These are phyloP conservation scores for Colletotrichum lentis DNA, from an alignment of 2,329 filamentous ascomycete species.

Conservation along the genomic window DNA sequence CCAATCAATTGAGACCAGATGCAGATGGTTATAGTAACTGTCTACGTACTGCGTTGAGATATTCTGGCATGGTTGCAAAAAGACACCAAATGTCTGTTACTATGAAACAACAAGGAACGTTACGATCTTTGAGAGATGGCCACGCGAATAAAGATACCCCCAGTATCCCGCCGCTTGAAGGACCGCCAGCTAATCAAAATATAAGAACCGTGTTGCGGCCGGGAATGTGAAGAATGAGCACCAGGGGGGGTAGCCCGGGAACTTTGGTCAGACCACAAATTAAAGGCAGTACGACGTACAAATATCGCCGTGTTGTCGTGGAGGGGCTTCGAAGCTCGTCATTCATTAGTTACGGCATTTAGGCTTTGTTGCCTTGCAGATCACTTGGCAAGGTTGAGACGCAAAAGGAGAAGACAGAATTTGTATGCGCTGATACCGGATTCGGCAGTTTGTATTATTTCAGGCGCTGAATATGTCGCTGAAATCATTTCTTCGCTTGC, in stretches of 20 bases:
- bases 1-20: too few relatives aligned
- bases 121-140: neutral
- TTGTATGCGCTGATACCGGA: conserved; percentile 1
- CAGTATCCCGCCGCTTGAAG: neutral
- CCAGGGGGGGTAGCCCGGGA: too few relatives aligned
- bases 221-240: too few relatives aligned
- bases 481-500: conserved; percentile 34
- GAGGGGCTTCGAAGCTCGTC: too few relatives aligned
- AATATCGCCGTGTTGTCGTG: too few relatives aligned
- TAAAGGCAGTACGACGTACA: too few relatives aligned
- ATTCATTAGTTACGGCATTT: neutral
- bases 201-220: neutral
- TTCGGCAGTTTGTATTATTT: conserved; percentile 7
- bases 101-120: neutral
- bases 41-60: neutral
- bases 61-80: neutral
- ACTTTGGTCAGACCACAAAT: too few relatives aligned
- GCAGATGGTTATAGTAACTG: neutral
- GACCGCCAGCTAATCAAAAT: neutral
- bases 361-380: neutral
- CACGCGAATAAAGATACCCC: neutral
- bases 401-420: neutral
- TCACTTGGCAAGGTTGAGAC: neutral
- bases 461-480: conserved; percentile 10
- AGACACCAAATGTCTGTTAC: neutral